Evolutionary conservation across 2,329 filamentous ascomycete species (phyloP).

Genomic region (Colletotrichum navitas): DNA sequence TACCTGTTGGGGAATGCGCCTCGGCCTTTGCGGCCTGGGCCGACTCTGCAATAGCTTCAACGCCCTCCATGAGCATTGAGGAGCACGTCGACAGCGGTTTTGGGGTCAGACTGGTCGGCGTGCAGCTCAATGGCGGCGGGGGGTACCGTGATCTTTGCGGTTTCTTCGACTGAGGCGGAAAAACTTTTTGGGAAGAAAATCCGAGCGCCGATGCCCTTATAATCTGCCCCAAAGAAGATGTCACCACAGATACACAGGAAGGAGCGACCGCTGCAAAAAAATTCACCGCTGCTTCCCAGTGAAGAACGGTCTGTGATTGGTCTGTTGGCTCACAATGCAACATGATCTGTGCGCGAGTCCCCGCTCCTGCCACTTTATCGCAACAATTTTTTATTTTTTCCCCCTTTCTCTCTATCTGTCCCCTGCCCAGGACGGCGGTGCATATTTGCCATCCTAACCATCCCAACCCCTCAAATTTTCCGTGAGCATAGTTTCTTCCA

Average conservation of each 20-base stretch:
- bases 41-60: slow-evolving; percentile 57
- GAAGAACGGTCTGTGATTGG: slow-evolving; percentile 15
- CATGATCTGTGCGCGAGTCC: slow-evolving; percentile 18
- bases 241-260: slow-evolving; percentile 55
- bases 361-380: slow-evolving; percentile 33
- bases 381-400: slow-evolving; percentile 27
- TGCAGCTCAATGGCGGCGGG: slow-evolving; percentile 34
- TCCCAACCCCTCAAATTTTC: slow-evolving; percentile 40
- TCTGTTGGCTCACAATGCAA: neutral
- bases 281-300: slow-evolving; percentile 27
- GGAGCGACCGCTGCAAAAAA: slow-evolving; percentile 54
- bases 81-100: slow-evolving; percentile 37
- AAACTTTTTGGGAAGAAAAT: slow-evolving; percentile 57
- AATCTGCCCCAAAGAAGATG: slow-evolving; percentile 55
- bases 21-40: slow-evolving; percentile 53
- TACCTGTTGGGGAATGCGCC: slow-evolving; percentile 54
- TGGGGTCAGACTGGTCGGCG: slow-evolving; percentile 15
- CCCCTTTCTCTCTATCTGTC: no score
- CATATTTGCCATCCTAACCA: slow-evolving; percentile 23
- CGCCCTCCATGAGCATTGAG: slow-evolving; percentile 43
- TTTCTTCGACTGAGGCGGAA: slow-evolving; percentile 50
- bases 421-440: slow-evolving; percentile 14
- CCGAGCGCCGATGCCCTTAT: slow-evolving; percentile 54
- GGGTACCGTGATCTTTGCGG: slow-evolving; percentile 22
- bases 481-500: neutral